Conservation (phyloP, 2,329 filamentous ascomycete species). For the Aciculosporium take region DNA sequence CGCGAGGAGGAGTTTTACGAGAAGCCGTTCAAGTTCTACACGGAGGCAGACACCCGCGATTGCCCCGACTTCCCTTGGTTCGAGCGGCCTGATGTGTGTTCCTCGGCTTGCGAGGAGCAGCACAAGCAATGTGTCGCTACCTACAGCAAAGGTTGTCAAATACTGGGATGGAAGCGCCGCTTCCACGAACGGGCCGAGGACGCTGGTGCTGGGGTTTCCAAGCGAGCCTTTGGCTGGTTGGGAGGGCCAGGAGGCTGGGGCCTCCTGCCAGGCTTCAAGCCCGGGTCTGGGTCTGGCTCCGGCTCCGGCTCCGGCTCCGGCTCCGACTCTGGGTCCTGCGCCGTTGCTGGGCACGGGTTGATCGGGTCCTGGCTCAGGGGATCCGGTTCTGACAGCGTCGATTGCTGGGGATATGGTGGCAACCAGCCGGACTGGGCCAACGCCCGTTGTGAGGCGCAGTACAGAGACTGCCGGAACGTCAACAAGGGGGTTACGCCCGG, state of each 20-base stretch:
- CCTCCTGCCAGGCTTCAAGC: too few species aligned
- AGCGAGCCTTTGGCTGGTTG: slow-evolving; percentile 6
- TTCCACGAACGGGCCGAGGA: slow-evolving; percentile 14
- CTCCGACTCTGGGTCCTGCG: slow-evolving; percentile 1
- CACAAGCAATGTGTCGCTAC: slow-evolving; percentile 31
- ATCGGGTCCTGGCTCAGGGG: slow-evolving; percentile 6
- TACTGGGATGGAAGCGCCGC: slow-evolving; percentile 14
- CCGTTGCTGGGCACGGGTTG: background rate
- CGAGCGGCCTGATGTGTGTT: slow-evolving; percentile 27
- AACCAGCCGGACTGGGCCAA: slow-evolving; percentile 18
- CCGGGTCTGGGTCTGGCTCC: background rate
- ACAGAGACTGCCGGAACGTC: slow-evolving; percentile 29
- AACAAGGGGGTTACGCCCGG: slow-evolving; percentile 25
- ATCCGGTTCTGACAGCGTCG: slow-evolving; percentile 5
- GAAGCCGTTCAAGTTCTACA: slow-evolving; percentile 40
- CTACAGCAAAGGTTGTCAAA: slow-evolving; percentile 35
- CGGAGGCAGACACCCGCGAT: slow-evolving; percentile 23
- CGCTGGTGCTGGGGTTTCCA: slow-evolving; percentile 11
- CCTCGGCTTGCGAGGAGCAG: slow-evolving; percentile 39
- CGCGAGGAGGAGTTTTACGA: slow-evolving; percentile 24
- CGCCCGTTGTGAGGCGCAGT: slow-evolving; percentile 34
- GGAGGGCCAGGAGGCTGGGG: too few species aligned
- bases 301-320: background rate
- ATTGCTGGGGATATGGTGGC: slow-evolving; percentile 16
- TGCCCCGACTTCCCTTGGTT: slow-evolving; percentile 30